Evolutionary conservation across 2,329 filamentous ascomycete species (phyloP), one percentile per base, ranked within the genome.

Genomic region (Davidsoniella neocaledoniae): DNA sequence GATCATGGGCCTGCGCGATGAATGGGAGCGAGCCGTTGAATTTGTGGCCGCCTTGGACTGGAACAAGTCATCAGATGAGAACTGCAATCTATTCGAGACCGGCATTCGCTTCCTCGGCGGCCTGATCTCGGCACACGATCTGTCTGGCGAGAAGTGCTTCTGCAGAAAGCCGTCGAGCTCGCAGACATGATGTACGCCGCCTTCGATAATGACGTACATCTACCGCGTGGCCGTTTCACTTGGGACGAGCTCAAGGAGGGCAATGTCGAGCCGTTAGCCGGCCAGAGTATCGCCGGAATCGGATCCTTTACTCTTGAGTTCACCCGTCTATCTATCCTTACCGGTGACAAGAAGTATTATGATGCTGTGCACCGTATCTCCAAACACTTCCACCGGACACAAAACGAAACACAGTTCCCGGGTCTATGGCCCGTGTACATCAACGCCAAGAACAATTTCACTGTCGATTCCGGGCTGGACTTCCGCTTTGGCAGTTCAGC

Each of bases 31-130:
- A 55, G 79, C 80, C 2, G 74, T 80, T 2, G 64, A 68, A 48
- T 75, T 74, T 1, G 71, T 77, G 5, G 65, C 71, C 12, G 57
- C 57, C 54, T 76, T 84, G 48, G 77, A 82, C 59, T 84, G 83
- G 58, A 71, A 73, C 1, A 69, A 63, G 2, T 73, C 75, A 0
- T 61, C 63, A 0, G 56, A 57, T 16, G 44, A 53, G 14, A 55
- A 71, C 29, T 73, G 83, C 55, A 82, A 81, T 54, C 66, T 83
- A 0, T 84, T 85, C 54, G 81, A 85, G 62, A 83, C 79, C 1
- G 82, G 73, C 9, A 84, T 84, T 52, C 73, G 81, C 40, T 84
- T 84, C 58, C 69, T 85, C 0, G 81, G 81, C 12, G 80, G 81
- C 1, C 70, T 84, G 49, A 58, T 85, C 50, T 73, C 76, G n/a